Conservation (phyloP, 2,329 filamentous ascomycete species). For the Pseudogymnoascus sp. region DNA sequence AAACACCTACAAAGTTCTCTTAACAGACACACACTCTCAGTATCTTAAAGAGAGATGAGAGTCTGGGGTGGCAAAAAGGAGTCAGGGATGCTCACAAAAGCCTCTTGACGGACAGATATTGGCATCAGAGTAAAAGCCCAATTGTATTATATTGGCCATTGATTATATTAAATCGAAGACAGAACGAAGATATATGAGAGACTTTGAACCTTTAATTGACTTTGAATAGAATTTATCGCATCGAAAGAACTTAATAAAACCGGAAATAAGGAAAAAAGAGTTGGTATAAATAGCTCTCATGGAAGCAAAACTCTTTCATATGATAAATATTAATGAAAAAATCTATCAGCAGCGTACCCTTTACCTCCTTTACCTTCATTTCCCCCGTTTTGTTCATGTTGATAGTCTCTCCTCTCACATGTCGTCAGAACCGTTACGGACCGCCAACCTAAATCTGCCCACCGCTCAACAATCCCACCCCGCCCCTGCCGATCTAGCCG, state of each 20-base stretch:
- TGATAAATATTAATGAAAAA: neutral
- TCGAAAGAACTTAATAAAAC: neutral
- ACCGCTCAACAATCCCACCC: slow-evolving; percentile 4
- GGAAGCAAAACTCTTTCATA: neutral
- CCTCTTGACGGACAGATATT: neutral
- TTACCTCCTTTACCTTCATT: neutral
- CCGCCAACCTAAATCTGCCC: neutral
- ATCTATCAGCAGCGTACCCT: neutral
- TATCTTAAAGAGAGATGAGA: neutral
- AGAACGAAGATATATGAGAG: neutral
- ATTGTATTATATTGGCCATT: neutral
- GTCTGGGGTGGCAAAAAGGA: neutral
- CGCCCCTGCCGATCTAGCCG: neutral
- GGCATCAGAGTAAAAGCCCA: neutral
- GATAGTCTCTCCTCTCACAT: neutral
- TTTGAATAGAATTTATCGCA: neutral
- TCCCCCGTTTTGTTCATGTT: neutral
- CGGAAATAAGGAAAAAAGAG: neutral
- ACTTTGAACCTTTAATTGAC: neutral
- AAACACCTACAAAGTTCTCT: neutral
- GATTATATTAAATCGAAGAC: neutral
- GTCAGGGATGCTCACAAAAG: neutral
- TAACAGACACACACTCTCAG: too few species aligned
- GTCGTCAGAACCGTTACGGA: neutral
- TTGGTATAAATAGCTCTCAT: neutral